phyloP scores from a whole-genome alignment of 2,329 filamentous ascomycete genomes.

The Aspergillus caelatus region DNA sequence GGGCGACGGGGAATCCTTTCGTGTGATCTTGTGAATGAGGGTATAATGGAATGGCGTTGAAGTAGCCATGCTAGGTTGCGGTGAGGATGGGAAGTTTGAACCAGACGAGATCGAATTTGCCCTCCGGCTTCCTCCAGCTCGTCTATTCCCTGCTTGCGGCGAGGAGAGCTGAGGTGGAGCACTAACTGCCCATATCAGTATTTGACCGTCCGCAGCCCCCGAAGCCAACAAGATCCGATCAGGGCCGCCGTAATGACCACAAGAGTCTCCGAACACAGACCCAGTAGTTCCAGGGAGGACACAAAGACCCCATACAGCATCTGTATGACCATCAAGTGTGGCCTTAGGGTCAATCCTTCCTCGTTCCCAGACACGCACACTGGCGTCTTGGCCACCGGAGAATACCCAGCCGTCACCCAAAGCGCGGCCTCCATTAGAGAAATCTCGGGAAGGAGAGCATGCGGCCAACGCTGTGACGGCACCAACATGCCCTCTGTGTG shows the following conservation, averaged over 20 bases:
- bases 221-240: slow-evolving; percentile 90
- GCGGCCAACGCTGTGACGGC: slow-evolving; percentile 84
- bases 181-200: slow-evolving; percentile 93
- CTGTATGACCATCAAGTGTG: slow-evolving; percentile 89
- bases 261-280: slow-evolving; percentile 73
- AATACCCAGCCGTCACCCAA: slow-evolving; percentile 98
- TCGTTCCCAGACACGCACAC: slow-evolving; percentile 92
- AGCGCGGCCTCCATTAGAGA: slow-evolving; percentile 83
- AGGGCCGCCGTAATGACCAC: slow-evolving; percentile 72
- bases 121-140: slow-evolving; percentile 75
- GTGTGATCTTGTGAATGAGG: slow-evolving; percentile 81
- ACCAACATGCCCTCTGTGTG: slow-evolving; percentile 90
- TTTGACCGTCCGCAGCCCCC: slow-evolving; percentile 84
- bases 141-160: slow-evolving; percentile 71
- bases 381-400: slow-evolving; percentile 92
- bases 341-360: slow-evolving; percentile 94
- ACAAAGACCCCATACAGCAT: slow-evolving; percentile 94
- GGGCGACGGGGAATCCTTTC: slow-evolving; percentile 71
- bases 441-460: slow-evolving; percentile 84
- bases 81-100: slow-evolving; percentile 85
- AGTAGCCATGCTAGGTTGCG: slow-evolving; percentile 84
- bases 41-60: slow-evolving; percentile 85
- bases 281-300: slow-evolving; percentile 84
- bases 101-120: slow-evolving; percentile 94
- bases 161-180: slow-evolving; percentile 84